Conservation (phyloP, 805 yeast species). For the Cyberlindnera bimundalis region DNA sequence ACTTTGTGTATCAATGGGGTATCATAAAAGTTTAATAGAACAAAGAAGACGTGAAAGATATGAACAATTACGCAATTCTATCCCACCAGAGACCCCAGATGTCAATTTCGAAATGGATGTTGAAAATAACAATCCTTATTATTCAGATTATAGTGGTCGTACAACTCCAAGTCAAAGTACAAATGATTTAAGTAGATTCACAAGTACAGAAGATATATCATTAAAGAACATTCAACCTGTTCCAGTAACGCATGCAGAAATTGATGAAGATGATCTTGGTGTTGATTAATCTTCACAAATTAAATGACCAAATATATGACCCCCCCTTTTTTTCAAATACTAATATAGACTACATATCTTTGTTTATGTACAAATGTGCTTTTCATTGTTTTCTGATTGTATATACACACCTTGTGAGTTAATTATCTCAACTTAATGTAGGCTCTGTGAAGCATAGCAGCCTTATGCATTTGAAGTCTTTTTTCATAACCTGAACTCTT, state of each 20-base stretch:
- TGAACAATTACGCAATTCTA: constrained; percentile 25
- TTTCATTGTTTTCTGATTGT: too few relatives aligned
- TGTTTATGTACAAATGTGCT: neutral
- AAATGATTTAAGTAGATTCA: constrained; percentile 24
- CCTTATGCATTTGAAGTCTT: constrained; percentile 75
- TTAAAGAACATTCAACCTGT: constrained; percentile 21
- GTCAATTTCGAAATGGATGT: constrained; percentile 25
- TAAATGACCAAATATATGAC: neutral
- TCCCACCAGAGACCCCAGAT: constrained; percentile 26
- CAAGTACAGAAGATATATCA: constrained; percentile 23
- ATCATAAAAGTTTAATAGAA: constrained; percentile 25
- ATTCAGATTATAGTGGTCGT: constrained; percentile 11
- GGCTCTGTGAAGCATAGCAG: constrained; percentile 87
- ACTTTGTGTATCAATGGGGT: constrained; percentile 13
- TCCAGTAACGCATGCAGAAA: constrained; percentile 9
- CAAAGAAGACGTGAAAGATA: constrained; percentile 23
- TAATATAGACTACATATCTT: neutral
- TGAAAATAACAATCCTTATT: constrained; percentile 9
- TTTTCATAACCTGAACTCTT: constrained; percentile 81
- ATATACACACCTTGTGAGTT: too few relatives aligned
- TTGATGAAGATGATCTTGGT: constrained; percentile 18
- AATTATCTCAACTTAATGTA: constrained; percentile 47
- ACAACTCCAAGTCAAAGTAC: constrained; percentile 13
- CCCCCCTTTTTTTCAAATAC: neutral
- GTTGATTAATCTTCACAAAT: constrained; percentile 17